Evolutionary conservation across 2,329 filamentous ascomycete species (phyloP), one percentile per base, ranked within the genome.

Genomic region (Lachnellula occidentalis): DNA sequence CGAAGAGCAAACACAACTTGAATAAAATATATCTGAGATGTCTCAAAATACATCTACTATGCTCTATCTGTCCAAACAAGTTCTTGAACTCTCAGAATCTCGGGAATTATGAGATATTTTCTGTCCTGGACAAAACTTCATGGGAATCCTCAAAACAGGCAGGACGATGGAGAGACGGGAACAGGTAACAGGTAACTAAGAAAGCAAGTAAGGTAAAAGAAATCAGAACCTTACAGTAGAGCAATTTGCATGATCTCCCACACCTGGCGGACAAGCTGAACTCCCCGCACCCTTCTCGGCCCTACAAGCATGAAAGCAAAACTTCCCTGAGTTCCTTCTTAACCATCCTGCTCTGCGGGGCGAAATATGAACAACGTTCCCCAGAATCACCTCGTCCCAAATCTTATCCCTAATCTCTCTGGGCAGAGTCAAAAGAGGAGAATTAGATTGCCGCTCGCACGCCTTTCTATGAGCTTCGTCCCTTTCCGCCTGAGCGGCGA

Each of bases 331-430:
- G n/a, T n/a, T n/a, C 27, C 19, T 34, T 21, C 14, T 2, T 34
- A 14, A 12, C 17, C n/a, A 6, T 14, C 8, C 15, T 3, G 45
- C 21, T 24, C 34, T 15, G 5, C 14, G 14, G 21, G 15, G 34
- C n/a, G 51, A 52, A 17, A 64, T 36, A 43, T 61, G 61, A 14
- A 62, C 50, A 5, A 56, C 51, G n/a, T 60, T 57, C 11, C 43
- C 54, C 4, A 14, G 31, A 5, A 54, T 8, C 3, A 54, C 49
- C 11, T 62, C 50, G 2, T 36, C 31, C 58, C 58, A 62, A 41
- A 60, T 64, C 19, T 55, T 49, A 19, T 61, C 50, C 7, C 60
- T 45, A 21, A 64, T 48, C 48, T 60, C 58, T 15, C 50, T 51
- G 2, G 57, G 58, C 6, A 61, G 42, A 9, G 14, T 56, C 9